Percentiles rank a stretch among this genome's conserved stretches.
These are phyloP conservation scores for Fusarium sp. DNA, from an alignment of 2,329 filamentous ascomycete genomes.

Conservation along the genomic window DNA sequence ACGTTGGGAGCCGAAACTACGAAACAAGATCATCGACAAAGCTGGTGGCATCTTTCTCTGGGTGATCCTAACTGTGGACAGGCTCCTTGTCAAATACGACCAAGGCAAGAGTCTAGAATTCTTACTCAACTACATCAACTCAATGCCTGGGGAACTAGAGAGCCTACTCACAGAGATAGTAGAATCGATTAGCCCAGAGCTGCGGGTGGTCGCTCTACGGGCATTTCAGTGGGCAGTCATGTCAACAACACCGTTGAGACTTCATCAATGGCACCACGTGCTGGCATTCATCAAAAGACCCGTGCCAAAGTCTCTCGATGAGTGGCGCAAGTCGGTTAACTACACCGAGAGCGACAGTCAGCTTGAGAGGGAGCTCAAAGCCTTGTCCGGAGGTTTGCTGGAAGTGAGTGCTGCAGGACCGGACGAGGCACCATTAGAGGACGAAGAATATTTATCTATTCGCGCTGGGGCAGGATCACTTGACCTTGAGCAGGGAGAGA, in stretches of 20 bases:
- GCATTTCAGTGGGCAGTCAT: slow-evolving; percentile 25
- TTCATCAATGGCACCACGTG: slow-evolving; percentile 34
- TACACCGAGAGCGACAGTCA: slow-evolving; percentile 18
- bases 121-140: not conserved
- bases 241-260: not conserved
- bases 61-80: not conserved
- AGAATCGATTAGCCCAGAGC: accelerated
- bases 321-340: slow-evolving; percentile 4
- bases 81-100: not conserved
- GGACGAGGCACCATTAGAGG: not conserved
- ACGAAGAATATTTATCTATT: not conserved
- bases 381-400: slow-evolving; percentile 8
- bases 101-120: not conserved
- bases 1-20: not conserved
- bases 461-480: slow-evolving; percentile 23
- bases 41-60: not conserved
- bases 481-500: slow-evolving; percentile 14
- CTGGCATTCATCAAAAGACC: slow-evolving; percentile 15
- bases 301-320: not conserved
- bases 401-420: not conserved
- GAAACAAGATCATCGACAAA: not conserved
- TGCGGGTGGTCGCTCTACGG: not conserved
- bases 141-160: not conserved
- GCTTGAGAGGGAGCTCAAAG: slow-evolving; percentile 23
- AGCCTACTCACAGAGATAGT: not conserved